These are phyloP conservation scores for Leccinum pellstonianum DNA, from an alignment of 768 basidiomycete genomes.

Conservation along the genomic window DNA sequence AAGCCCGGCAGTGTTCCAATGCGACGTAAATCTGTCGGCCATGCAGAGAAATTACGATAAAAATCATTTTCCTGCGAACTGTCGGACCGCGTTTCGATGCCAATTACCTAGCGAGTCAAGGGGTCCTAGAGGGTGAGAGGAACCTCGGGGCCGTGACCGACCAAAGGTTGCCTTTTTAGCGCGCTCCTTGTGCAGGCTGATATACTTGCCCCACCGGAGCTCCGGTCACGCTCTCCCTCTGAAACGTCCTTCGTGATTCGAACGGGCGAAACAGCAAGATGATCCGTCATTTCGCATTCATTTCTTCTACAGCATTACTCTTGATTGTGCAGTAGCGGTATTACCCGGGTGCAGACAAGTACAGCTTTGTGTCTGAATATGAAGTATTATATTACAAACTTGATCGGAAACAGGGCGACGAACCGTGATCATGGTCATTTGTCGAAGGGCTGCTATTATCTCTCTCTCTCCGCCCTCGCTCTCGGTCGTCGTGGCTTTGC, in stretches of 20 bases:
- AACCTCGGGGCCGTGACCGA: constrained; percentile 2
- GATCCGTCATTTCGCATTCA: constrained; percentile 12
- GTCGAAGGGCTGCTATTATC: constrained; percentile 20
- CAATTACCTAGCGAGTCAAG: constrained; percentile 1
- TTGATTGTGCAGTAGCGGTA: constrained; percentile 11
- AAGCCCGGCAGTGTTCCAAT: background rate
- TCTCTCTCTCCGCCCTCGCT: constrained; percentile 11
- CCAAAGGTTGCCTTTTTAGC: constrained; percentile 10
- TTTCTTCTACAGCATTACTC: constrained; percentile 4
- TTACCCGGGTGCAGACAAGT: constrained; percentile 9
- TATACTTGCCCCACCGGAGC: background rate
- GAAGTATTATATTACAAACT: constrained; percentile 10
- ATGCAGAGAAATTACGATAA: background rate
- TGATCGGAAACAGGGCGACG: constrained; percentile 31
- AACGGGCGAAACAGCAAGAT: constrained; percentile 8
- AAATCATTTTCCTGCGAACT: background rate
- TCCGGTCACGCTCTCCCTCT: background rate
- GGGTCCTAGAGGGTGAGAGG: constrained; percentile 6
- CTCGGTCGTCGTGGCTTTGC: constrained; percentile 13
- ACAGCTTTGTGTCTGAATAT: background rate
- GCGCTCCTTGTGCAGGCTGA: background rate
- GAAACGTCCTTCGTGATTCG: constrained; percentile 16
- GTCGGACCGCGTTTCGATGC: constrained; percentile 1
- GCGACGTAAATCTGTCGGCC: background rate
- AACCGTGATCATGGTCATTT: constrained; percentile 18